phyloP scores from a whole-genome alignment of 192 early-diverging fungal species.

The Endogone sp. region DNA sequence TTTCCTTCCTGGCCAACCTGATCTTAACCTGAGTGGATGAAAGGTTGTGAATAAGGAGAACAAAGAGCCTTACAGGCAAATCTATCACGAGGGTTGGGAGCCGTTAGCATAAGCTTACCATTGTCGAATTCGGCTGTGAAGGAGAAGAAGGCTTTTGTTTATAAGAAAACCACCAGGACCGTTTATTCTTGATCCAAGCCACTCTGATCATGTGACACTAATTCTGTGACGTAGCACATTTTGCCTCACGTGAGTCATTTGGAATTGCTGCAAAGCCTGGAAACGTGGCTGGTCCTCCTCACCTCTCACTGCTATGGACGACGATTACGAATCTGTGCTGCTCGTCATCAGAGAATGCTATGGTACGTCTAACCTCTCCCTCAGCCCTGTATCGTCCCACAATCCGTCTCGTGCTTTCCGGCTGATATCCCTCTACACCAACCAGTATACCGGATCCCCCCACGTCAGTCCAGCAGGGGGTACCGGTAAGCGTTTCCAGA shows the following conservation, averaged over 20 bases:
- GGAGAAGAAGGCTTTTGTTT: neutral
- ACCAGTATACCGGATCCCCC: slow-evolving; percentile 65
- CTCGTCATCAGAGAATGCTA: slow-evolving; percentile 77
- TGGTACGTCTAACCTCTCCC: slow-evolving; percentile 28
- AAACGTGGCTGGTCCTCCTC: neutral
- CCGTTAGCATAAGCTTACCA: too few species aligned
- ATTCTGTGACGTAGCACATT: neutral
- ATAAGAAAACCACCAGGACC: neutral
- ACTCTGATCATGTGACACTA: neutral
- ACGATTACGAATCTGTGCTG: slow-evolving; percentile 75
- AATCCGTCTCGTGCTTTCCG: neutral
- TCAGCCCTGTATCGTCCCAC: neutral
- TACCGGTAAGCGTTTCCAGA: slow-evolving; percentile 43
- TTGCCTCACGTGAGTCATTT: neutral
- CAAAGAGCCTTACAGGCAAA: too few species aligned
- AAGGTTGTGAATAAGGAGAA: too few species aligned
- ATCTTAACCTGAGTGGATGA: neutral
- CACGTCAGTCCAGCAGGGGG: slow-evolving; percentile 58
- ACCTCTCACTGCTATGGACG: slow-evolving; percentile 30
- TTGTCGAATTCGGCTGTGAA: neutral
- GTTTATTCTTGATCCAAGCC: neutral
- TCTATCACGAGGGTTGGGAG: too few species aligned
- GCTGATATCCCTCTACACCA: neutral
- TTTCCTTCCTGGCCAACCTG: slow-evolving; percentile 15
- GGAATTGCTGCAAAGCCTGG: too few species aligned